These are phyloP conservation scores for Saccharomycopsis hybrid DNA, from an alignment of 1,139 yeast genomes.

Conservation along the genomic window DNA sequence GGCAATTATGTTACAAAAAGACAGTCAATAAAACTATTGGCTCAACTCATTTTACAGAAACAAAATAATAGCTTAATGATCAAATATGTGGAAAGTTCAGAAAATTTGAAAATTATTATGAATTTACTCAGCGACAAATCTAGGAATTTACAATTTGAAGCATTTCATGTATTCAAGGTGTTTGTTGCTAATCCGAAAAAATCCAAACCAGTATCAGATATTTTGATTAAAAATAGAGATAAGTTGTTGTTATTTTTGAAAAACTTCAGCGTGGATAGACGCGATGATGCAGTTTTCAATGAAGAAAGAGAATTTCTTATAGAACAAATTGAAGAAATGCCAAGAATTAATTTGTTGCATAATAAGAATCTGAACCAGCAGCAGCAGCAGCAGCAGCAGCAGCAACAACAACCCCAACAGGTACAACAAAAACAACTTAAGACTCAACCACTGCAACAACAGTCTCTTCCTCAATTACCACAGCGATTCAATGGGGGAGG, in stretches of 20 bases:
- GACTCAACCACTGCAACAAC: too few relatives aligned
- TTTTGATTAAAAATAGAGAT: slow-evolving; percentile 73
- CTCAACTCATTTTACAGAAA: slow-evolving; percentile 69
- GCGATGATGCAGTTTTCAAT: slow-evolving; percentile 60
- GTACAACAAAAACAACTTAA: too few relatives aligned
- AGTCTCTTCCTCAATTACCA: too few relatives aligned
- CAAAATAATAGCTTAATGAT: slow-evolving; percentile 70
- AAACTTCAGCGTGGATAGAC: slow-evolving; percentile 50
- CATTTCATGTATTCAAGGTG: slow-evolving; percentile 87
- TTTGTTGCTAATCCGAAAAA: slow-evolving; percentile 94
- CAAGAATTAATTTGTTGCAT: slow-evolving; percentile 33
- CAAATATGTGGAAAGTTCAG: slow-evolving; percentile 71
- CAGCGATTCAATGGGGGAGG: too few relatives aligned
- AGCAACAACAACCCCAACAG: too few relatives aligned
- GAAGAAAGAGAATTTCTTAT: slow-evolving; percentile 81
- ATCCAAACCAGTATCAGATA: slow-evolving; percentile 71
- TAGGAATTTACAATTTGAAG: slow-evolving; percentile 81
- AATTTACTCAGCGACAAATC: slow-evolving; percentile 80
- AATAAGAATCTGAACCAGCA: neutral
- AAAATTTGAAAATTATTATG: slow-evolving; percentile 82
- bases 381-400: neutral
- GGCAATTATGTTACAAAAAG: slow-evolving; percentile 87
- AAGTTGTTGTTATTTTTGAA: slow-evolving; percentile 67
- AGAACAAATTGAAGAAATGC: slow-evolving; percentile 65
- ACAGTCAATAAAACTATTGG: slow-evolving; percentile 75